Evolutionary conservation across 345 rosid species (phyloP).

Genomic region (Pugionium dolabratum): DNA sequence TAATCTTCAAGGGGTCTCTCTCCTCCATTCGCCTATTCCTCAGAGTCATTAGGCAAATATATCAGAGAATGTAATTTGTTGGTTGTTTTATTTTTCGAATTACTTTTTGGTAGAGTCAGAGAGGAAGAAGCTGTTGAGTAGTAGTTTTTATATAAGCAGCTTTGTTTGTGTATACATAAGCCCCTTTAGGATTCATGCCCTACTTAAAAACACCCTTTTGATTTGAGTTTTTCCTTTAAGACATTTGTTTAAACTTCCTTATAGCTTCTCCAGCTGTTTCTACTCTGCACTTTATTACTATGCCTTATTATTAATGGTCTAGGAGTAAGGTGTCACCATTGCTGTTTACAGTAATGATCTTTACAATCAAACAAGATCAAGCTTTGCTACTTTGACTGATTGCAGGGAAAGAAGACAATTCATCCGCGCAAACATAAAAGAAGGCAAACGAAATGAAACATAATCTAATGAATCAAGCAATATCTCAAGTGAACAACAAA

Average conservation of each 20-base stretch:
- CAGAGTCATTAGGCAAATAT: slow-evolving; percentile 21
- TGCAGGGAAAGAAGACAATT: not conserved
- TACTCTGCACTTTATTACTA: not conserved
- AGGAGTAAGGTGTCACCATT: not conserved
- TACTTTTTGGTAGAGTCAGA: slow-evolving; percentile 23
- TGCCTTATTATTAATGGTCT: not conserved
- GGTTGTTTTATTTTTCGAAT: slow-evolving; percentile 17
- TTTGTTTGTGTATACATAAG: slow-evolving; percentile 38
- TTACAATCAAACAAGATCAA: too few species aligned
- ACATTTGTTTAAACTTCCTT: too few species aligned
- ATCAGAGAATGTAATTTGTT: slow-evolving; percentile 36
- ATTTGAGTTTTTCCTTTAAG: too few species aligned
- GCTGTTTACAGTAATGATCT: not conserved
- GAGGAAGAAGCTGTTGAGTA: slow-evolving; percentile 6
- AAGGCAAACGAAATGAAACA: too few species aligned
- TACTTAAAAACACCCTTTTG: too few species aligned
- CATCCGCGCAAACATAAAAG: not conserved
- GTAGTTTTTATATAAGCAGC: slow-evolving; percentile 15
- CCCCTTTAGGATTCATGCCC: not conserved
- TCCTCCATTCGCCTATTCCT: slow-evolving; percentile 25
- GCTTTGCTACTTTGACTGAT: too few species aligned
- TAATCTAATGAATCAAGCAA: not conserved
- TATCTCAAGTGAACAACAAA: not conserved
- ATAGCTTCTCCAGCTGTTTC: not conserved
- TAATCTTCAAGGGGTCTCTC: slow-evolving; percentile 12